Evolutionary conservation across 2,329 filamentous ascomycete genomes (phyloP).

Genomic region (Ophiostoma himal-ulmi): DNA sequence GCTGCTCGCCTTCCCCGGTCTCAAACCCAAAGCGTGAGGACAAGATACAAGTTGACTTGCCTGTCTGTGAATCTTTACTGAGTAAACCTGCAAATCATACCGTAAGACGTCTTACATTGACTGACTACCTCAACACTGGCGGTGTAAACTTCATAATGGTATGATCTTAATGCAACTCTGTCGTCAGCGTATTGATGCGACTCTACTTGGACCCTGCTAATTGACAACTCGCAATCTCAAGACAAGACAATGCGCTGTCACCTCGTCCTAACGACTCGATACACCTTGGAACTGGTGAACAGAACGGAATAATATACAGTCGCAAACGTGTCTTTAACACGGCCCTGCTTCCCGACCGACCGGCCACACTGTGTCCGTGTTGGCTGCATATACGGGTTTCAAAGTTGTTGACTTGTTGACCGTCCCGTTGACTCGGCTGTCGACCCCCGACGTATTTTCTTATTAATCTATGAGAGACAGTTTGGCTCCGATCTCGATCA

Average conservation of each 20-base stretch:
- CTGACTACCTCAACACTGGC: not conserved
- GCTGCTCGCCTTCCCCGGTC: slow-evolving; percentile 23
- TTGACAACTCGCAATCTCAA: too few relatives aligned
- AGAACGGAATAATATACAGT: not conserved
- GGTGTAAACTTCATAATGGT: not conserved
- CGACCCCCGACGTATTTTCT: too few relatives aligned
- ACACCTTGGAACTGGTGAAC: too few relatives aligned
- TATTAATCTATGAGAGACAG: too few relatives aligned
- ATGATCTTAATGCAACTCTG: not conserved
- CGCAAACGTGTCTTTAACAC: not conserved
- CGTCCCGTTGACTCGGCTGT: not conserved
- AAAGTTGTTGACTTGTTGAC: not conserved
- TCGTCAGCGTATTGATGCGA: not conserved
- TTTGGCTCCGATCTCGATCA: too few relatives aligned
- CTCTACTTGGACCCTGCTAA: not conserved
- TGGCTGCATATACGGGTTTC: slow-evolving; percentile 16
- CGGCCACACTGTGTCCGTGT: not conserved
- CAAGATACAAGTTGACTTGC: too few relatives aligned
- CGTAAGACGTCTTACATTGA: too few relatives aligned
- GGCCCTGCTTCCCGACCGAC: not conserved
- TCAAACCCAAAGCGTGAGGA: slow-evolving; percentile 19
- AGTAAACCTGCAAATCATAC: too few relatives aligned
- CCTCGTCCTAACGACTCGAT: too few relatives aligned
- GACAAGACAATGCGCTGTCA: too few relatives aligned
- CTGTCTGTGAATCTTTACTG: not conserved